Evolutionary conservation across 176 grass and related monocot species (phyloP).

Genomic region (Miscanthus lutarioriparius): DNA sequence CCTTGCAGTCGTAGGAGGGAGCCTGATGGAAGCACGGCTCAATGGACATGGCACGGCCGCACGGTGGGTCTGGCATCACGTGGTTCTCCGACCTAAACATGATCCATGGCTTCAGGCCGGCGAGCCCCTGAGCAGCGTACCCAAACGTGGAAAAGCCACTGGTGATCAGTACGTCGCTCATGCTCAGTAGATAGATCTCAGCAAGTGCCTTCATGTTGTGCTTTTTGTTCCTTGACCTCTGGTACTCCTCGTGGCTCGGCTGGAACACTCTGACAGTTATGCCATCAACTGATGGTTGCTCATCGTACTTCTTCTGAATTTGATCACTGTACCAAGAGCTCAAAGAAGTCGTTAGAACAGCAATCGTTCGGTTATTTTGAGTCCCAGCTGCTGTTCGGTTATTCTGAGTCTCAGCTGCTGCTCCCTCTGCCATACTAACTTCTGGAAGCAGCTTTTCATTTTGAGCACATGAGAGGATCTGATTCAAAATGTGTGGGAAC

Average conservation of each 20-base stretch:
- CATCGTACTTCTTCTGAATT: constrained; percentile 49
- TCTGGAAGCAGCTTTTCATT: constrained; percentile 54
- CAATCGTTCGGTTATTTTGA: constrained; percentile 37
- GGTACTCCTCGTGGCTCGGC: constrained; percentile 63
- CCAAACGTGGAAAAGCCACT: constrained; percentile 74
- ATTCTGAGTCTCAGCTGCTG: neutral
- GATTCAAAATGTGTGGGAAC: constrained; percentile 55
- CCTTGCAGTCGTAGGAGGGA: constrained; percentile 62
- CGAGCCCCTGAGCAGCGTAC: constrained; percentile 61
- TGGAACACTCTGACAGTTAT: constrained; percentile 52
- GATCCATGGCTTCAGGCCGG: constrained; percentile 63
- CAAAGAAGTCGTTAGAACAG: constrained; percentile 61
- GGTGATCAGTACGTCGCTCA: constrained; percentile 64
- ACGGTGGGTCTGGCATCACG: constrained; percentile 40
- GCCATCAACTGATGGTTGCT: constrained; percentile 47
- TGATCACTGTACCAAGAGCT: constrained; percentile 57
- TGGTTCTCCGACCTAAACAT: constrained; percentile 55
- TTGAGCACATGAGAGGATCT: constrained; percentile 66
- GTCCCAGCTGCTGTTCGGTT: constrained; percentile 15
- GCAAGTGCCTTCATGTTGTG: constrained; percentile 82
- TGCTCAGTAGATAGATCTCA: constrained; percentile 84
- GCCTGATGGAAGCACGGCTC: constrained; percentile 79
- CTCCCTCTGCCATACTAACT: constrained; percentile 31
- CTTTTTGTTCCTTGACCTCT: constrained; percentile 48
- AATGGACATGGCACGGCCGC: constrained; percentile 57